phyloP scores from a whole-genome alignment of 108 stramenopile species.

The Skeletonema tropicum region DNA sequence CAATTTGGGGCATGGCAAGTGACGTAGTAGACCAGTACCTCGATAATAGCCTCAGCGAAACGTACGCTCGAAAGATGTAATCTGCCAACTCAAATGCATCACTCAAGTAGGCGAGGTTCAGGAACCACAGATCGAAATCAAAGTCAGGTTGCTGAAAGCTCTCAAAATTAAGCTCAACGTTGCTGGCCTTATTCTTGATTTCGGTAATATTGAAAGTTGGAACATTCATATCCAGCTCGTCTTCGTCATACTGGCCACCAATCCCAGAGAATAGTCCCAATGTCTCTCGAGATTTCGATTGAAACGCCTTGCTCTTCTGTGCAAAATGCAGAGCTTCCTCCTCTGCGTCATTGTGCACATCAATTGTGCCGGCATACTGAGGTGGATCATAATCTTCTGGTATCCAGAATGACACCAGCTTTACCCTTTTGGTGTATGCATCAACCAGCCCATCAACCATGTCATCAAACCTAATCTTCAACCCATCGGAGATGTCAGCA shows the following conservation, averaged over 20 bases:
- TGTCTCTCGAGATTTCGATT: conserved; percentile 32
- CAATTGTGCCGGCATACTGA: conserved; percentile 21
- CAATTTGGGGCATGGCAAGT: conserved; percentile 41
- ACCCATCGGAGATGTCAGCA: background rate
- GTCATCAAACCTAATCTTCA: conserved; percentile 17
- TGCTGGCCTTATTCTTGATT: conserved; percentile 47
- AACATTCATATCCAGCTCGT: conserved; percentile 20
- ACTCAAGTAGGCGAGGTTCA: conserved; percentile 22
- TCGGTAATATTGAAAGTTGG: conserved; percentile 48
- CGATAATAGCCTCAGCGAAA: conserved; percentile 33
- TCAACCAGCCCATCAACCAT: conserved; percentile 25
- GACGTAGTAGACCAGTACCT: conserved; percentile 54
- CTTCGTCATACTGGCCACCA: conserved; percentile 31
- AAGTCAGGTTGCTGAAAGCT: conserved; percentile 39
- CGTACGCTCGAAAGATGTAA: conserved; percentile 39
- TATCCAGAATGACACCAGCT: conserved; percentile 14
- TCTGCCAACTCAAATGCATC: conserved; percentile 45
- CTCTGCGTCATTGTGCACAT: conserved; percentile 15
- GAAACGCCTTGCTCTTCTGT: conserved; percentile 41
- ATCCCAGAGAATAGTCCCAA: conserved; percentile 47
- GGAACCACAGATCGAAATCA: conserved; percentile 50
- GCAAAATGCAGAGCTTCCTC: conserved; percentile 33
- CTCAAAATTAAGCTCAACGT: conserved; percentile 40
- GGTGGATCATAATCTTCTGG: conserved; percentile 51
- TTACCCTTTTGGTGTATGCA: conserved; percentile 11